Percentiles rank a stretch among this genome's conserved stretches.
These are phyloP conservation scores for Chaetomium fimeti DNA, from an alignment of 495 filamentous ascomycete species.

Conservation along the genomic window DNA sequence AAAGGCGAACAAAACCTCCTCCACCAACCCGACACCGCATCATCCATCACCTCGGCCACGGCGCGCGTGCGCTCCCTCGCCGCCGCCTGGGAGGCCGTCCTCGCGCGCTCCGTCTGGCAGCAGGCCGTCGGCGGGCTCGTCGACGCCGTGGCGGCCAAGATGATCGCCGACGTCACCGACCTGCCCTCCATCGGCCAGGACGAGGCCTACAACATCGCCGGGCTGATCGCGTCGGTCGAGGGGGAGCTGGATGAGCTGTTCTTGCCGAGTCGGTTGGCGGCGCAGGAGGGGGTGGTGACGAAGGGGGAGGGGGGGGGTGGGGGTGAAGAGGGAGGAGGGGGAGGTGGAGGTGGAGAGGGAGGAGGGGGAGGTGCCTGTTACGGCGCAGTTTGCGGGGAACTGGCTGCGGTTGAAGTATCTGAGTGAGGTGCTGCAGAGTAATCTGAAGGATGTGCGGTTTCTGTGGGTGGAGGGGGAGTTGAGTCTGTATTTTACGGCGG, in stretches of 20 bases:
- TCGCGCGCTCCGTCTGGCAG: conserved; percentile 76
- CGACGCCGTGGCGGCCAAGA: conserved; percentile 73
- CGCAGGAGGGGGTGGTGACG: conserved; percentile 15
- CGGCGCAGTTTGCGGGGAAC: conserved; percentile 71
- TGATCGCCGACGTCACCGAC: conserved; percentile 83
- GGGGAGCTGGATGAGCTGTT: conserved; percentile 72
- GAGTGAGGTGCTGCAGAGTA: conserved; percentile 83
- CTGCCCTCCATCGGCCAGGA: conserved; percentile 80
- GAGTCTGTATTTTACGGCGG: conserved; percentile 74
- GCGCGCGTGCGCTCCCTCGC: conserved; percentile 67
- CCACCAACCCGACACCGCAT: conserved; percentile 62
- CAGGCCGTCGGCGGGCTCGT: conserved; percentile 83
- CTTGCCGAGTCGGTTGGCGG: conserved; percentile 48
- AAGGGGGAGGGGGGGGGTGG: conserved; percentile 31
- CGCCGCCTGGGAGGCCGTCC: conserved; percentile 71
- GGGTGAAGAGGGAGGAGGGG: conserved; percentile 29
- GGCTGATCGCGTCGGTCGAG: conserved; percentile 67
- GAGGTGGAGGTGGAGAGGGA: conserved; percentile 37
- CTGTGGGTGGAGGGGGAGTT: conserved; percentile 86
- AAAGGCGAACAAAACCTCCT: conserved; percentile 52
- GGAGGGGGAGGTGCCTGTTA: conserved; percentile 57
- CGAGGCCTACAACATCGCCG: conserved; percentile 76
- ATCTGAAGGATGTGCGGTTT: conserved; percentile 81
- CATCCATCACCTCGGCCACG: conserved; percentile 66
- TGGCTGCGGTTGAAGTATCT: conserved; percentile 93